Evolutionary conservation across 306 rosid genomes (phyloP), one percentile per base, ranked within the genome.

Genomic region (Oemleria cerasiformis): DNA sequence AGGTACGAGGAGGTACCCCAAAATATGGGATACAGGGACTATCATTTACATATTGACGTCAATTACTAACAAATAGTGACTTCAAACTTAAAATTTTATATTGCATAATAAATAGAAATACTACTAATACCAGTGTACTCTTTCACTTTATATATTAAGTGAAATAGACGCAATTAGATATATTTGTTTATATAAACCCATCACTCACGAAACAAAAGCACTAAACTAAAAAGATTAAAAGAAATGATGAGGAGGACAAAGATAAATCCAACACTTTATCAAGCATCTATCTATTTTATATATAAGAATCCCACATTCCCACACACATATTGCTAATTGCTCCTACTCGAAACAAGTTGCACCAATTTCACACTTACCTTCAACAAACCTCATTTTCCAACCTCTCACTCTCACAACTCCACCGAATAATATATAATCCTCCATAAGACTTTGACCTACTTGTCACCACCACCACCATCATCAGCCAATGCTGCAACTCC

Each of bases 401-500:
- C 16, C 55, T 50, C 21, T 49, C 55, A 14, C 55, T 49, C 57
- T 67, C 63, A 10, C 50, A 68, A 16, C 63, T 40, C 15, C 44
- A 40, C 25, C n/a, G 53, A 41, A 70, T 56, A 56, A 59, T 21
- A n/a, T n/a, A n/a, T n/a, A 63, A 20, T 25, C 66, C 23, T 15
- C 45, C 38, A 74, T 30, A 65, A 6, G 25, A 20, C 19, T 42
- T 74, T 30, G 20, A 55, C 74, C 66, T 74, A 65, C 50, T 61
- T 51, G 34, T 34, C 63, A 54, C 43, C 20, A 25, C 51, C 48
- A 39, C 34, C 43, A 14, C 7, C 64, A 20, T 34, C 43, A 16
- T 47, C 53, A 8, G 42, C 39, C 84, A 68, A 77, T 65, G 70
- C 77, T 57, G 68, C 60, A 57, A 54, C 77, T 45, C 80, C 70